Base-by-base conservation (phyloP, 805 yeast species). In the Wickerhamomyces tratensis region DNA sequence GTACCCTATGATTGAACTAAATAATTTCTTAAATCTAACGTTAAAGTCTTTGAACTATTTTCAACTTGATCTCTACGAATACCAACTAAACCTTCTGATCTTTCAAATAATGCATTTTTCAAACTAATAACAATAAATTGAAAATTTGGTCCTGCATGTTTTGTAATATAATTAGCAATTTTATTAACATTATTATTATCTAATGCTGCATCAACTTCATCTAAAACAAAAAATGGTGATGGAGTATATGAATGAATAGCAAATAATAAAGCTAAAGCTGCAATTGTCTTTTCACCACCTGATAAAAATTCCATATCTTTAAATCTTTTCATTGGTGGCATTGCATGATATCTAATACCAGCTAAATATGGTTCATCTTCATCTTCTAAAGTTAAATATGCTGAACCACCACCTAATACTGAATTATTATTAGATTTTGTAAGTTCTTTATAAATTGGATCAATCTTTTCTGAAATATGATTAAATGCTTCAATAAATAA, bases 151-250 rank as follows among this genome's bases (percentile, higher is more conserved):
- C 86, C 82, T 3, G 91, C 79, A 51, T 83, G 79, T 46, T 73
- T 75, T 40, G 72, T 72, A 46, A 93, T 86, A 57, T 89, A 93
- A 45, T 77, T 79, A n/a, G 96, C 96, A 44, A 93, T 80, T 54
- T 78, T 77, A 42, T 76, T 77, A 25, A 93, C 96, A 55, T 93
- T 93, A 25, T 86, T 78, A 46, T 85, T 81, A 62, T 93, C 98
- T 45, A 93, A 72, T 0, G 98, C 98, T 0, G 98, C 98, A 64
- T 93, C 98, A n/a, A 93, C 88, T 63, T 93, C 98, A 60, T 93
- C 98, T 37, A 93, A 67, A 0, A 93, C 95, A 58, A 93, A 91
- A 58, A 93, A 93, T 31, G 98, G 98, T 1, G 96, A 82, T 3
- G 97, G 97, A 41, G 82, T 91, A 62, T 68, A 84, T 0, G 94